Conservation (phyloP, 2,329 filamentous ascomycete genomes). For the Venturia pyrina region DNA sequence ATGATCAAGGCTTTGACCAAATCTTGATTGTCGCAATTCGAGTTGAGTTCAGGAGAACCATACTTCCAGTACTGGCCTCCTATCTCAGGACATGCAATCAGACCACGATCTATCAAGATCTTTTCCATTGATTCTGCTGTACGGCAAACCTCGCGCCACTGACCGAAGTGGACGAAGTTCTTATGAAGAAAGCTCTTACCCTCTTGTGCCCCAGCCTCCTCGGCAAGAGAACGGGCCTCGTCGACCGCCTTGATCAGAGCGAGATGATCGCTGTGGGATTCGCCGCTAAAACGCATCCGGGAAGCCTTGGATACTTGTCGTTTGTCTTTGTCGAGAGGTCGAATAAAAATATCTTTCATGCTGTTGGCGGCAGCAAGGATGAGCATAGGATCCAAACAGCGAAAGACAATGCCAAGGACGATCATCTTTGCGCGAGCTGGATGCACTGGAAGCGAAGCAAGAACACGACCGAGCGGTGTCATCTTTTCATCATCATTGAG, state of each 20-base stretch:
- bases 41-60: constrained; percentile 27
- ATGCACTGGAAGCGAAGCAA: constrained; percentile 21
- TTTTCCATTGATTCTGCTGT: background rate
- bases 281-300: constrained; percentile 22
- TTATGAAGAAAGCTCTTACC: constrained; percentile 26
- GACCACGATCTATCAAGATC: constrained; percentile 15
- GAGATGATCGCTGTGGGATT: constrained; percentile 37
- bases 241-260: constrained; percentile 21
- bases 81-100: constrained; percentile 2
- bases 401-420: constrained; percentile 40
- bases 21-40: constrained; percentile 32
- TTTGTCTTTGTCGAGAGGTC: constrained; percentile 21
- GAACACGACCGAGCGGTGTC: constrained; percentile 38
- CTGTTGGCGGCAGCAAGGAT: constrained; percentile 29
- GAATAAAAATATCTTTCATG: constrained; percentile 12
- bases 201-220: constrained; percentile 19
- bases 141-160: constrained; percentile 26
- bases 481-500: constrained; percentile 34
- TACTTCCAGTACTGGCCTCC: constrained; percentile 10
- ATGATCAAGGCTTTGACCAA: constrained; percentile 38
- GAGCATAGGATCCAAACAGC: constrained; percentile 41
- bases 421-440: constrained; percentile 41
- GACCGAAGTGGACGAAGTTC: constrained; percentile 28
- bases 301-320: constrained; percentile 20
- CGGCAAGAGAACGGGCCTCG: background rate